Evolutionary conservation across 805 yeast genomes (phyloP), one percentile per base, ranked within the genome.

Genomic region (Cyberlindnera suaveolens): DNA sequence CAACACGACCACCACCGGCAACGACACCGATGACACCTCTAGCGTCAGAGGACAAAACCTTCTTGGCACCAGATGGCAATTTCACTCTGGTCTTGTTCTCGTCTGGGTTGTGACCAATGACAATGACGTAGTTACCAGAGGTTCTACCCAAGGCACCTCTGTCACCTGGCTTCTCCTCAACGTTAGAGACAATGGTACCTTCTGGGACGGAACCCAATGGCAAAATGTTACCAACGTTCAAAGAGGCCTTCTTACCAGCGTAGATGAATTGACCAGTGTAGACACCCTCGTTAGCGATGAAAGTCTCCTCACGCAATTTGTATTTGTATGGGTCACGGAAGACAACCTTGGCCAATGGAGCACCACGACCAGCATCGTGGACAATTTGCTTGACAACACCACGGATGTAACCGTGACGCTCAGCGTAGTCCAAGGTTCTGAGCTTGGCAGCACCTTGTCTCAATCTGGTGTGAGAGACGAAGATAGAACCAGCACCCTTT

Each of bases 361-460:
- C 99, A 81, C 99, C 99, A 77, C 99, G 84, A 74, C 99, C 99
- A 69, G 99, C 93, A 71, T 91, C 99, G 80, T 91, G 99, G 75
- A 93, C 78, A 75, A 91, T 93, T 75, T 85, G 91, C 85, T 90
- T 91, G 65, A 91, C 99, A 61, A 93, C 81, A 78, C 99, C 99
- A 77, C 98, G 95, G 68, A 91, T 84, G 90, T 93, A 93, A 71
- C 99, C 99, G 75, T 91, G 96, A 74, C 96, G 91, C 81, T 93
- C 99, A 74, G 98, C 95, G 68, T 81, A 91, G 77, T 93, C 98
- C 73, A 91, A 84, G 71, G 96, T 85, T 85, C 99, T 88, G 74
- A 91, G 84, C 87, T 91, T 91, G 72, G 99, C 99, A 72, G 99
- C 98, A 75, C 99, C 99, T 80, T 93, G 87, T 86, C 99, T 89